Evolutionary conservation across 768 basidiomycete species (phyloP), one percentile per base, ranked within the genome.

Genomic region (Tulasnella sp.): DNA sequence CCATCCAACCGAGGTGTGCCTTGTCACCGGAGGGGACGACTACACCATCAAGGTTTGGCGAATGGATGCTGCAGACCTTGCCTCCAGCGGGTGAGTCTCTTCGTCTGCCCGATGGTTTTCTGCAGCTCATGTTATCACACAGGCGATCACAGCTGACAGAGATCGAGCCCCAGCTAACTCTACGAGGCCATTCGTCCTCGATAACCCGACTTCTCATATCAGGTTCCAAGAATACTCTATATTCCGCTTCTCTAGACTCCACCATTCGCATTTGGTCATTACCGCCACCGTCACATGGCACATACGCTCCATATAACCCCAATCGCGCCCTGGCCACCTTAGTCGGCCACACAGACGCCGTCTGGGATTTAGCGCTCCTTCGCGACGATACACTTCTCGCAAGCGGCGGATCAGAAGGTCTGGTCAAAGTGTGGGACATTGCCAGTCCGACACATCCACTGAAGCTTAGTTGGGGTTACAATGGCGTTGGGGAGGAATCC

Each of bases 31-130:
- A 21, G 89, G 92, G 27, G 94, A 97, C 67, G 96, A 99, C 67
- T 87, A 81, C 67, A 92, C 90, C 6, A 83, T 98, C 54, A 99
- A 99, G 69, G 79, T 97, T 51, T 99, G 96, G 96, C 78, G 88
- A 57, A 78, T 90, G 72, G 88, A 94, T 62, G 77, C 84, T 14
- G 72, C 80, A 37, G 75, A 79, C 63, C 72, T 92, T 59, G 76
- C 87, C 29, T 84, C 84, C 40, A 81, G 82, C 56, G 77, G 77
- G 89, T 92, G 72, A 67, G 88, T 80, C 8, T 50, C 49, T 8
- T 48, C 8, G 32, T 39, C 19, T 15, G 4, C 14, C 25, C 19
- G n/a, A 19, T 19, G 37, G 23, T n/a, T 11, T 36, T 35, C 31
- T 8, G 32, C 15, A 29, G 49, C 15, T 14, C 32, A n/a, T 35